A percentile compares a stretch with the other conserved stretches of the same genome.
These are phyloP conservation scores for Takashimella tepidaria DNA, from an alignment of 1,284 basidiomycete species.

Conservation along the genomic window DNA sequence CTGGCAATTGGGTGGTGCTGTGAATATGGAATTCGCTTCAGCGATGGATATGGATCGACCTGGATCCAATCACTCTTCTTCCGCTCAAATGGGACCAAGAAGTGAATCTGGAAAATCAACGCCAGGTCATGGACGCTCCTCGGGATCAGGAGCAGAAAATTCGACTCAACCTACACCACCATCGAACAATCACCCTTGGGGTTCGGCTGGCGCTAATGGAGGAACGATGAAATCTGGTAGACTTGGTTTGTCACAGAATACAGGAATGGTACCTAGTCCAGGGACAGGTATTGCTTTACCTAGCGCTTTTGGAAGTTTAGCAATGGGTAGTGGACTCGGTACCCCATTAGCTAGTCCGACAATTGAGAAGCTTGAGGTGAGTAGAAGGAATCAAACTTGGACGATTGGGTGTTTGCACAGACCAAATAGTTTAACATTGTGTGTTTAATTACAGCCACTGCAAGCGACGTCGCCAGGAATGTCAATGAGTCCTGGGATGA, in stretches of 20 bases:
- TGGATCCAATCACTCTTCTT: slow-evolving; percentile 8
- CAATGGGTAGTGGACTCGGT: slow-evolving; percentile 27
- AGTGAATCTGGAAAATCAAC: slow-evolving; percentile 21
- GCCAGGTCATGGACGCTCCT: slow-evolving; percentile 6
- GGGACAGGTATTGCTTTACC: slow-evolving; percentile 32
- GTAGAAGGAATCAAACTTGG: too few species aligned
- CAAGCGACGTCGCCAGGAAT: slow-evolving; percentile 24
- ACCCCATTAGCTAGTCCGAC: slow-evolving; percentile 41
- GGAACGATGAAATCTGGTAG: slow-evolving; percentile 1
- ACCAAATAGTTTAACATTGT: not conserved
- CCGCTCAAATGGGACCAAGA: not conserved
- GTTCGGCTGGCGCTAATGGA: not conserved
- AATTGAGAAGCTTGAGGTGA: slow-evolving; percentile 37
- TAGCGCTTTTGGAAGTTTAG: slow-evolving; percentile 36
- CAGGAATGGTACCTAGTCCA: slow-evolving; percentile 30
- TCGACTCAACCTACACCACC: slow-evolving; percentile 14
- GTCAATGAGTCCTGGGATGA: slow-evolving; percentile 33
- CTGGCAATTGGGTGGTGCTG: slow-evolving; percentile 23
- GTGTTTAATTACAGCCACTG: slow-evolving; percentile 12
- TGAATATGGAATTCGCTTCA: slow-evolving; percentile 42
- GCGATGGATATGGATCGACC: slow-evolving; percentile 46
- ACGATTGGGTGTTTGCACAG: too few species aligned
- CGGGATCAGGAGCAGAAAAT: not conserved
- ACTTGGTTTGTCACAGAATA: not conserved
- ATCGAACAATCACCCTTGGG: slow-evolving; percentile 10